Evolutionary conservation across 192 early-diverging fungal species (phyloP).

Genomic region (Backusella psychrophila): DNA sequence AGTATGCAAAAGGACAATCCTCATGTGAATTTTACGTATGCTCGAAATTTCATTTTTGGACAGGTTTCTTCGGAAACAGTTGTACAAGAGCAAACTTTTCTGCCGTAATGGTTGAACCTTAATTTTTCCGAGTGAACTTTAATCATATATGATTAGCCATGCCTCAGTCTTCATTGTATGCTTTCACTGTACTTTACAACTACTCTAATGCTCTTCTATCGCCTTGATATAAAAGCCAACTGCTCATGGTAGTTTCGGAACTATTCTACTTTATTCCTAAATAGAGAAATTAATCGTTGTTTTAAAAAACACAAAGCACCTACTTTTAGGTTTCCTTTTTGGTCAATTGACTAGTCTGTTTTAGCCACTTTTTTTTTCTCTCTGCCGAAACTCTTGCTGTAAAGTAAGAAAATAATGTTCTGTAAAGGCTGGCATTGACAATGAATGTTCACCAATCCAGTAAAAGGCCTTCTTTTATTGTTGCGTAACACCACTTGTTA

Average conservation of each 20-base stretch:
- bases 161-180: background rate
- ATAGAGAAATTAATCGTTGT: background rate
- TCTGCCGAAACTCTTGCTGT: conserved; percentile 13
- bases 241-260: background rate
- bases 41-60: conserved; percentile 4
- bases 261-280: background rate
- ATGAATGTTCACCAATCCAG: conserved; percentile 17
- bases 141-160: conserved; percentile 10
- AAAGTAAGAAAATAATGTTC: background rate
- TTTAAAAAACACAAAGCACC: background rate
- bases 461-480: conserved; percentile 6
- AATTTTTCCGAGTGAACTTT: conserved; percentile 8
- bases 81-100: background rate
- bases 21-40: conserved; percentile 8
- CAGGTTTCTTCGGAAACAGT: background rate
- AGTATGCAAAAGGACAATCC: conserved; percentile 4
- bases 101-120: conserved; percentile 5
- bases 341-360: conserved; percentile 16
- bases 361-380: conserved; percentile 13
- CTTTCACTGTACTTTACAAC: background rate
- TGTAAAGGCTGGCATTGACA: conserved; percentile 12
- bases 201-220: background rate
- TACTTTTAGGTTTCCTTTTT: conserved; percentile 9
- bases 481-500: background rate
- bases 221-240: background rate